Base-by-base conservation (phyloP, 163 green algal genomes). In the Chloroidium sp. region DNA sequence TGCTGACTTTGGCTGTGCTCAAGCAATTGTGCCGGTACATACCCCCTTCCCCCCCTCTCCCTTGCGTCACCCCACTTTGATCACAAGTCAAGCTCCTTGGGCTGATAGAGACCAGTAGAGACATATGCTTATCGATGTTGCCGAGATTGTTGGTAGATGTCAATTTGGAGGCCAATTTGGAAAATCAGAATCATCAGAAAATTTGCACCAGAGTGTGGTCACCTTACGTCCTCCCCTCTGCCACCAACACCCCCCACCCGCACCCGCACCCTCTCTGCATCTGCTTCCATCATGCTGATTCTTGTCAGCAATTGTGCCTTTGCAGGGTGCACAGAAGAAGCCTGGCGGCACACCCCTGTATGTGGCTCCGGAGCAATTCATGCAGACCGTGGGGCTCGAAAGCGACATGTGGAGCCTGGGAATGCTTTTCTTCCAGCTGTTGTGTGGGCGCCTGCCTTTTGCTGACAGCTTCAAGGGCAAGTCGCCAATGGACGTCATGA, bases 351-450 rank as follows among this genome's bases (percentile, higher is more conserved):
- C 79, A 0, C 80, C 82, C 57, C 78, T 86, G 62, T 88, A 85
- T 67, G 81, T 88, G 80, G 83, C 82, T 13, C 81, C 83, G 2
- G 76, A 83, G 14, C 78, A 83, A 59, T 84, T 90, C 74, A 79
- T 93, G 80, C 86, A 90, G 13, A 95, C 96, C 84, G 88, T 69
- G 61, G 84, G 84, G 59, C 60, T 82, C 4, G 80, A 84, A 62
- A 82, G 82, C 72, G 85, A 90, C 59, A 88, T 86, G 82, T 97
- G 93, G 93, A 88, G 90, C 0, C 85, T 95, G 59, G 93, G 93
- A 69, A 92, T 95, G 75, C 87, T 97, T n/a, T 86, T 91, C 1
- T 97, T 94, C 69, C 92, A 97, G 89, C 86, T 95, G 82, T 84
- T 95, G 82, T 72, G 76, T 59, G 81, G 84, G 2, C 69, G 62